phyloP scores from a whole-genome alignment of 345 rosid genomes.

The Hibiscus mutabilis region DNA sequence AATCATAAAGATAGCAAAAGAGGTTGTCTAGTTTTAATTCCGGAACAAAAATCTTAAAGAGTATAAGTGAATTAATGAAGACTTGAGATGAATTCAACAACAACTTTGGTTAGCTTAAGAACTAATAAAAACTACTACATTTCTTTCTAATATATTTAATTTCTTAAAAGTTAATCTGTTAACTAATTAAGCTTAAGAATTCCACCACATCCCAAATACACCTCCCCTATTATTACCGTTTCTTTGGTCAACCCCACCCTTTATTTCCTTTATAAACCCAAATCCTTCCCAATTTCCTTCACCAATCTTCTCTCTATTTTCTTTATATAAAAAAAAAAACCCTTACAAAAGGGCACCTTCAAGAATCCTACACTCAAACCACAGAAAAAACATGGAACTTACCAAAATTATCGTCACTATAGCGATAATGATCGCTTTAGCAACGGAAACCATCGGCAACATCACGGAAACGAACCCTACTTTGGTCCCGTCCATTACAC shows the following conservation, averaged over 20 bases:
- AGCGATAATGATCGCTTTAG: constrained; percentile 35
- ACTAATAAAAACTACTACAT: neutral
- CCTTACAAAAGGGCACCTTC: neutral
- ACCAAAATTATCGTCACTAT: constrained; percentile 34
- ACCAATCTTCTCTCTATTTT: constrained; percentile 13
- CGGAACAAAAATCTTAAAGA: too few species aligned
- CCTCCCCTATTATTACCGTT: constrained; percentile 5
- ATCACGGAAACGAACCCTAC: constrained; percentile 6
- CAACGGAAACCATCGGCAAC: constrained; percentile 23
- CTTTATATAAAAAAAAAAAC: too few species aligned
- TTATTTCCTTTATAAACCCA: constrained; percentile 35
- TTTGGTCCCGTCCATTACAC: too few species aligned
- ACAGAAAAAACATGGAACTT: constrained; percentile 32
- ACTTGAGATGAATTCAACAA: neutral
- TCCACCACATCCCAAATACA: constrained; percentile 16
- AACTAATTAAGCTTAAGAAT: constrained; percentile 17
- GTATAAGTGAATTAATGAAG: too few species aligned
- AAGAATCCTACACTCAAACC: neutral
- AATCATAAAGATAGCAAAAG: too few species aligned
- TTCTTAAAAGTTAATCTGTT: neutral
- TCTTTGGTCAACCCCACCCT: constrained; percentile 43
- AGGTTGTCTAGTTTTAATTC: too few species aligned
- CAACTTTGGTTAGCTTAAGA: neutral
- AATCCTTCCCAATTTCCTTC: constrained; percentile 19
- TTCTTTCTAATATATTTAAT: neutral